Percentiles rank a stretch among this genome's conserved stretches.
These are phyloP conservation scores for Fusarium nematophilum DNA, from an alignment of 2,329 filamentous ascomycete species.

Conservation along the genomic window DNA sequence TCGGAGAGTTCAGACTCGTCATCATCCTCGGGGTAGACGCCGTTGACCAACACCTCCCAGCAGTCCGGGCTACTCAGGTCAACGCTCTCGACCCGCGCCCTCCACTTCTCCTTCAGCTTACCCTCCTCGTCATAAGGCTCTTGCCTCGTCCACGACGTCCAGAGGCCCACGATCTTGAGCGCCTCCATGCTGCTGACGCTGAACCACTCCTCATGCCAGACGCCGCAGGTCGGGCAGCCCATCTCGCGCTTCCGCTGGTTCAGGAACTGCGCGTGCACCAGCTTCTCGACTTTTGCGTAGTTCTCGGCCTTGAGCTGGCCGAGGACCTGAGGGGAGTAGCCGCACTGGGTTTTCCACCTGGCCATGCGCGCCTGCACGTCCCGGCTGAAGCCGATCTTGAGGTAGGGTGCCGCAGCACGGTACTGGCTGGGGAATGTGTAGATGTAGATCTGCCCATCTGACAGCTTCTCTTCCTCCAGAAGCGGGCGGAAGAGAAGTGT, in stretches of 20 bases:
- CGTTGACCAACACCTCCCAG: constrained; percentile 40
- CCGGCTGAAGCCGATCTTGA: constrained; percentile 48
- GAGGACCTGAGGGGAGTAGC: constrained; percentile 39
- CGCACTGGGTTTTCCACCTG: constrained; percentile 37
- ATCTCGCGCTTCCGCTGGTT: constrained; percentile 42
- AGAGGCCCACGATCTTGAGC: constrained; percentile 33
- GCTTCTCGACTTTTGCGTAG: constrained; percentile 43
- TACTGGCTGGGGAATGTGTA: constrained; percentile 40
- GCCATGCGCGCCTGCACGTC: constrained; percentile 39
- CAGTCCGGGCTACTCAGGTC: constrained; percentile 41
- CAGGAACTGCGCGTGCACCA: constrained; percentile 45
- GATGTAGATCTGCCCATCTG: constrained; percentile 40
- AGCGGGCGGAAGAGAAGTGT: constrained; percentile 22
- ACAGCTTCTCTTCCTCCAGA: background rate
- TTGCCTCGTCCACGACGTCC: constrained; percentile 44
- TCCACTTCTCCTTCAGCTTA: constrained; percentile 38
- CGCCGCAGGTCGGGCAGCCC: constrained; percentile 38
- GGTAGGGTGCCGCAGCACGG: constrained; percentile 20
- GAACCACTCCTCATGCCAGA: constrained; percentile 47
- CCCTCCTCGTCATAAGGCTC: constrained; percentile 45
- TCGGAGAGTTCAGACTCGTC: constrained; percentile 27
- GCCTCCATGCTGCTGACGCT: constrained; percentile 30
- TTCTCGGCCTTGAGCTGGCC: constrained; percentile 25
- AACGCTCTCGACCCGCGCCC: constrained; percentile 31
- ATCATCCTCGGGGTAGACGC: constrained; percentile 26